phyloP scores from a whole-genome alignment of 345 rosid species.

The Lumnitzera littorea region DNA sequence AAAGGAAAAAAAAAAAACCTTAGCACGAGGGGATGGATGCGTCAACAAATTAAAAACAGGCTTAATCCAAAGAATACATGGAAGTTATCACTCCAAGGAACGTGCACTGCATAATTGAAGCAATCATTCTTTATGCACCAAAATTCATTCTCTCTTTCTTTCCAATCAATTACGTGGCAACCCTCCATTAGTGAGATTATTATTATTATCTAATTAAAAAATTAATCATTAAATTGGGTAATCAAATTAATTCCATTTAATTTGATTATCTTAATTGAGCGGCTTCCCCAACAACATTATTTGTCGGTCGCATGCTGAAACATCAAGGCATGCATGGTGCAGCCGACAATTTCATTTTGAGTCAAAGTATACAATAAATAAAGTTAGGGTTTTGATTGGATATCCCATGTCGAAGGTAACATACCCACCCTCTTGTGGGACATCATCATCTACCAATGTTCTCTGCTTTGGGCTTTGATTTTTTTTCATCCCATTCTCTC shows the following conservation, averaged over 20 bases:
- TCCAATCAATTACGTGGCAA: conserved; percentile 2
- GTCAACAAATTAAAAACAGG: not conserved
- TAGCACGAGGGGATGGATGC: not conserved
- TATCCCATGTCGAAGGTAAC: conserved; percentile 8
- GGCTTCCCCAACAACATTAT: conserved; percentile 6
- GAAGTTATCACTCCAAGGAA: conserved; percentile 4
- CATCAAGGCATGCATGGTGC: not conserved
- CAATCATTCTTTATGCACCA: not conserved
- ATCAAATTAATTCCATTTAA: not conserved
- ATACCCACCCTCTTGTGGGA: not conserved
- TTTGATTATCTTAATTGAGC: conserved; percentile 9
- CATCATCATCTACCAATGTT: not conserved
- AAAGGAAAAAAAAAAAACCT: no score
- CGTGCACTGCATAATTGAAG: conserved; percentile 33
- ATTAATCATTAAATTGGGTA: not conserved
- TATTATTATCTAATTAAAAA: no score
- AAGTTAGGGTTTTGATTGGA: conserved; percentile 7
- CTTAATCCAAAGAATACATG: not conserved
- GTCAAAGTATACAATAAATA: not conserved
- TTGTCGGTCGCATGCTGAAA: conserved; percentile 22
- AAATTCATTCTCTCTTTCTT: conserved; percentile 4
- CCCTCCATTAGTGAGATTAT: no score
- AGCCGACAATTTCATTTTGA: conserved; percentile 3
- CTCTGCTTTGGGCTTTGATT: not conserved
- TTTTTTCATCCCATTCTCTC: no score